Evolutionary conservation across 805 yeast species (phyloP).

Genomic region (Peterozyma toletana): DNA sequence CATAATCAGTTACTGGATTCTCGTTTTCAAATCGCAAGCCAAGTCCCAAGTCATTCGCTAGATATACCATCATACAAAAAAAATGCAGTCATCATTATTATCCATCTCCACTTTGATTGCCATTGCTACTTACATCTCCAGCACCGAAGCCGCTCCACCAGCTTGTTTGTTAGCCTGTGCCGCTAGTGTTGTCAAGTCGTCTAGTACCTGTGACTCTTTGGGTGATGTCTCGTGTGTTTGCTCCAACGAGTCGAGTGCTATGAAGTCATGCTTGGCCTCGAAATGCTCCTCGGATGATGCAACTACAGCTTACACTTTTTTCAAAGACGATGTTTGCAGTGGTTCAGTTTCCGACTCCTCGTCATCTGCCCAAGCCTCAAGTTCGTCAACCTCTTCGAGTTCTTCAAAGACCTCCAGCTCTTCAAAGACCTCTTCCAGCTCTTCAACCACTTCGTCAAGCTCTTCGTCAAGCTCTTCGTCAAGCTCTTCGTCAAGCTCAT

Average conservation of each 20-base stretch:
- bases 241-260: constrained; percentile 39
- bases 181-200: constrained; percentile 62
- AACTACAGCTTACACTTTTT: constrained; percentile 51
- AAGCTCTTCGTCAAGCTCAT: constrained; percentile 13
- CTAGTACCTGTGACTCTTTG: constrained; percentile 49
- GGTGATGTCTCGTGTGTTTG: constrained; percentile 68
- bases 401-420: constrained; percentile 25
- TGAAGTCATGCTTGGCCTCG: constrained; percentile 56
- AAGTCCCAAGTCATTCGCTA: no score
- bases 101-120: no score
- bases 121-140: constrained; percentile 24
- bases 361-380: constrained; percentile 20
- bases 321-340: constrained; percentile 43
- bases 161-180: constrained; percentile 93
- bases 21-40: no score
- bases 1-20: no score
- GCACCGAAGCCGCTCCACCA: constrained; percentile 59
- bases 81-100: no score
- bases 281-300: constrained; percentile 63
- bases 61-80: no score
- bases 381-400: constrained; percentile 22
- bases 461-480: constrained; percentile 15
- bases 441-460: constrained; percentile 20
- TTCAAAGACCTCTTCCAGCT: constrained; percentile 19
- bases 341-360: constrained; percentile 23